Percentiles rank a stretch among this genome's conserved stretches.
Evolutionary conservation across 139 green algal species (phyloP).

Genomic region (Coelastrella sp.): DNA sequence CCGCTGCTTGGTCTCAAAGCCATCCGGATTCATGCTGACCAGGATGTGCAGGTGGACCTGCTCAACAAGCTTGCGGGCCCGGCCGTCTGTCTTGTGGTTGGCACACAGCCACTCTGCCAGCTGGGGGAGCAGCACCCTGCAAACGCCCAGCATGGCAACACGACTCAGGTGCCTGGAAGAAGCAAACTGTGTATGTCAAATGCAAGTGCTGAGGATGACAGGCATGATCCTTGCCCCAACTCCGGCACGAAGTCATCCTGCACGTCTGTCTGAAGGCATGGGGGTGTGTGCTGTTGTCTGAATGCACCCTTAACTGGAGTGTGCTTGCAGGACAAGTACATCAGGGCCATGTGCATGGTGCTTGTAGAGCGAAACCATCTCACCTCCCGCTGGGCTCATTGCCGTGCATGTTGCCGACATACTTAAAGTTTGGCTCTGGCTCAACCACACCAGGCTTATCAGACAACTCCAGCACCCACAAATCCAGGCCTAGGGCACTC

Average conservation of each 20-base stretch:
- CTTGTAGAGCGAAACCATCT: background rate
- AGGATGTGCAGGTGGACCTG: conserved; percentile 79
- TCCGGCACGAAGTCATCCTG: no score
- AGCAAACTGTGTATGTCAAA: background rate
- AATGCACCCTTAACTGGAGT: background rate
- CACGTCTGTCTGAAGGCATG: background rate
- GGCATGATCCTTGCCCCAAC: no score
- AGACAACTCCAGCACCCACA: conserved; percentile 79
- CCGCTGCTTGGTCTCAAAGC: conserved; percentile 67
- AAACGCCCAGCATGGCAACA: background rate
- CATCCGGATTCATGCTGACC: conserved; percentile 91
- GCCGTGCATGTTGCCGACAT: conserved; percentile 90
- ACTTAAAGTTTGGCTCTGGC: conserved; percentile 74
- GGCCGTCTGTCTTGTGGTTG: conserved; percentile 48
- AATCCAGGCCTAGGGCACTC: conserved; percentile 47
- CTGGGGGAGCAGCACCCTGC: conserved; percentile 76
- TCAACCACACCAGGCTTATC: conserved; percentile 57
- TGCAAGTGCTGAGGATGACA: no score
- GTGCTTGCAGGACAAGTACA: background rate
- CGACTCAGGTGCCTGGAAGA: background rate
- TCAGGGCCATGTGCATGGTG: background rate
- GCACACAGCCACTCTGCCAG: conserved; percentile 87
- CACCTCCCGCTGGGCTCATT: conserved; percentile 87
- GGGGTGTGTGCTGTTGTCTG: background rate
- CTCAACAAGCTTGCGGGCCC: conserved; percentile 66